A percentile compares a stretch with the other conserved stretches of the same genome.
phyloP scores from a whole-genome alignment of 106 monocot species.

The Alisma plantagoaquatica region DNA sequence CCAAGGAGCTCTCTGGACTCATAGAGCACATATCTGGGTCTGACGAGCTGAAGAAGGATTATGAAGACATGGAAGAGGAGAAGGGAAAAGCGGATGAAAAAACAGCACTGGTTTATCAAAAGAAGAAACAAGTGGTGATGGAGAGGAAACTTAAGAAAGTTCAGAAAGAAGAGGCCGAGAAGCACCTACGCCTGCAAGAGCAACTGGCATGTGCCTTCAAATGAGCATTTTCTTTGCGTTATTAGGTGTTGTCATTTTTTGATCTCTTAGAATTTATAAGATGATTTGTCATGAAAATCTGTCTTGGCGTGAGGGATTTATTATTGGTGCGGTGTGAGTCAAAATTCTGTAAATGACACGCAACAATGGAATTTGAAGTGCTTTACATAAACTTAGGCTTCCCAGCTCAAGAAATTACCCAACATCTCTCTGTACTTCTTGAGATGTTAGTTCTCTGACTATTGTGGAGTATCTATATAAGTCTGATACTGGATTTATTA shows the following conservation, averaged over 20 bases:
- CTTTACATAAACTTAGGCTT: no score
- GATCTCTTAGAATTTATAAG: not conserved
- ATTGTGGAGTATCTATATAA: no score
- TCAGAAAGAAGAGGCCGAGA: constrained; percentile 99
- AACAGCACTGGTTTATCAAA: constrained; percentile 87
- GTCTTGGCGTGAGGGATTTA: no score
- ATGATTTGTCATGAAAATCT: no score
- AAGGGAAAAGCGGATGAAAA: constrained; percentile 74
- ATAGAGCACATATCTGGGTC: constrained; percentile 96
- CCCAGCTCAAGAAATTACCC: no score
- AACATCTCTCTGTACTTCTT: no score
- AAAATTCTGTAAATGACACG: no score
- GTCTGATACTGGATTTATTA: no score
- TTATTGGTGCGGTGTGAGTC: no score
- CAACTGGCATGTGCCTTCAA: constrained; percentile 42
- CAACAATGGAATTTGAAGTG: no score
- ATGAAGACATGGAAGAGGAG: constrained; percentile 73
- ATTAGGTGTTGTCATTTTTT: not conserved
- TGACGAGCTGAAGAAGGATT: constrained; percentile 87
- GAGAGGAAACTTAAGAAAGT: constrained; percentile 98
- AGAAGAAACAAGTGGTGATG: constrained; percentile 79
- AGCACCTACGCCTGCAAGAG: constrained; percentile 79
- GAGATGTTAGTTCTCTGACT: no score
- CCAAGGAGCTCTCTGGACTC: constrained; percentile 82
- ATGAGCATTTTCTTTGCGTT: not conserved